phyloP scores from a whole-genome alignment of 1,284 basidiomycete genomes.

The Thecaphora frezii region DNA sequence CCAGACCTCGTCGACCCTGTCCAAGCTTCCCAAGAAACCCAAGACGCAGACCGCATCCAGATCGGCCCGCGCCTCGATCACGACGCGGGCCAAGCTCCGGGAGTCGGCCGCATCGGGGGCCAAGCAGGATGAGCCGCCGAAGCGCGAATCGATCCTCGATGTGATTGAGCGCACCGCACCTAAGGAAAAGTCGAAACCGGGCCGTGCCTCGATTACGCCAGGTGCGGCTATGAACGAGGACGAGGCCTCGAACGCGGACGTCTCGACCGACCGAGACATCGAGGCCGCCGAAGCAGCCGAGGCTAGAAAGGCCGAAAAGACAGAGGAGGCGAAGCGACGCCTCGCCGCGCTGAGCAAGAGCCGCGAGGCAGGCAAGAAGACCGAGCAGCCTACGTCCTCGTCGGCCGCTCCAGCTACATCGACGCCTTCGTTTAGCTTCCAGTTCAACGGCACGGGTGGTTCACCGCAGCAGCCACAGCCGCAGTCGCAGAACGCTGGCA shows the following conservation, averaged over 20 bases:
- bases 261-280: neutral
- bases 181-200: constrained; percentile 12
- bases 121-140: constrained; percentile 26
- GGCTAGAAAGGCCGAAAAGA: constrained; percentile 33
- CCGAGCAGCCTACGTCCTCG: neutral
- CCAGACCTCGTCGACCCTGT: constrained; percentile 29
- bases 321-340: constrained; percentile 38
- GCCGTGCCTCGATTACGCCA: constrained; percentile 4
- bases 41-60: constrained; percentile 8
- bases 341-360: constrained; percentile 33
- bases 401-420: neutral
- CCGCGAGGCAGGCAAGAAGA: constrained; percentile 4
- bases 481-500: constrained; percentile 1
- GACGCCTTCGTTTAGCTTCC: neutral
- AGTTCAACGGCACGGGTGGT: too few species aligned
- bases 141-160: constrained; percentile 39
- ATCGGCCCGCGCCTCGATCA: constrained; percentile 23
- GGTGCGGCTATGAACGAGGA: neutral
- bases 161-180: constrained; percentile 47
- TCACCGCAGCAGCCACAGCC: constrained; percentile 11
- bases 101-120: constrained; percentile 23
- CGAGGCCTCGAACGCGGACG: neutral
- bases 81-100: constrained; percentile 42
- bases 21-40: constrained; percentile 4
- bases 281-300: constrained; percentile 1